These are phyloP conservation scores for Blattamonas nauphoetae DNA, from an alignment of 78 protist species.

Conservation along the genomic window DNA sequence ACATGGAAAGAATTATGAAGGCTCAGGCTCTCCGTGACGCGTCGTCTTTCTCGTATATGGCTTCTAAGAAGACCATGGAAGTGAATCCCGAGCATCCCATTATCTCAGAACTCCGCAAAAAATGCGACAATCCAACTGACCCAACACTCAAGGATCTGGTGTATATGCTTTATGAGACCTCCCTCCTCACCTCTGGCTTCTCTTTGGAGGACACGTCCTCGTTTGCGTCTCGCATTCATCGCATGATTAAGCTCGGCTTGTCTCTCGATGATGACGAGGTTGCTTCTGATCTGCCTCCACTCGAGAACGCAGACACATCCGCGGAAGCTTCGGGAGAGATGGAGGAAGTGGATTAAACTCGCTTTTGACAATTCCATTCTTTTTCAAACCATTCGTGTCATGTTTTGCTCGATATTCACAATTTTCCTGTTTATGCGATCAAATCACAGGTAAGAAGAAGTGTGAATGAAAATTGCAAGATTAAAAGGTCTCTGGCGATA, in stretches of 20 bases:
- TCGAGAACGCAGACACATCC: slow-evolving; percentile 38
- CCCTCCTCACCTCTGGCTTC: slow-evolving; percentile 95
- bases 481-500: too few relatives aligned
- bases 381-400: too few relatives aligned
- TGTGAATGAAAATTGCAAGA: too few relatives aligned
- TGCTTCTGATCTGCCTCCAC: slow-evolving; percentile 54
- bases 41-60: too few relatives aligned
- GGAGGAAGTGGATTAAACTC: slow-evolving; percentile 83
- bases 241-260: too few relatives aligned
- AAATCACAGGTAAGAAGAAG: too few relatives aligned
- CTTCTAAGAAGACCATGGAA: slow-evolving; percentile 88
- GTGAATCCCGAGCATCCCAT: slow-evolving; percentile 92
- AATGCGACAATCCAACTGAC: slow-evolving; percentile 65
- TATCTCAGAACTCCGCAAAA: slow-evolving; percentile 67
- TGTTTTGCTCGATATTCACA: too few relatives aligned
- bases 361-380: too few relatives aligned
- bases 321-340: slow-evolving; percentile 52
- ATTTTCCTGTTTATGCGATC: too few relatives aligned
- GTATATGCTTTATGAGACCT: slow-evolving; percentile 86
- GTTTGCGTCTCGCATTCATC: slow-evolving; percentile 86
- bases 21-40: slow-evolving; percentile 95
- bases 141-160: slow-evolving; percentile 88
- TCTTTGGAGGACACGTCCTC: slow-evolving; percentile 82
- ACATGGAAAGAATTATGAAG: slow-evolving; percentile 98
- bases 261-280: slow-evolving; percentile 47